Base-by-base conservation (phyloP, 2,329 filamentous ascomycete genomes). In the Fusarium succisae region DNA sequence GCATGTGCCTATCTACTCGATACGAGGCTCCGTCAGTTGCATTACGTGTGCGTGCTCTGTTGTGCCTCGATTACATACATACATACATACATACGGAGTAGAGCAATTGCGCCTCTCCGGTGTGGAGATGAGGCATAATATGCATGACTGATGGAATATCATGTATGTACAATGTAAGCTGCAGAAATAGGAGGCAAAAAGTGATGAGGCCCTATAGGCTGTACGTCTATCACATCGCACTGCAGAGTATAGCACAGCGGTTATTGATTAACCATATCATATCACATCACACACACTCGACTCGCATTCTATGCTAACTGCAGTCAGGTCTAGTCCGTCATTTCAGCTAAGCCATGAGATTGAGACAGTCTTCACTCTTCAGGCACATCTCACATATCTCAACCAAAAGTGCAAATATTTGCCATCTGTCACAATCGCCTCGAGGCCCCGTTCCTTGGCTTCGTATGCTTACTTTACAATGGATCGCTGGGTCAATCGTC, bases 151-250 rank as follows among this genome's bases (percentile, higher is more conserved):
- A 66, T 48, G 26, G 26, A 35, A 55, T 54, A 51, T 28, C 51
- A 9, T 37, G 35, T 37, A 37, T 17, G 35, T 35, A 35, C 30
- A 30, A 53, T 43, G 28, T 48, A 60, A 50, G 37, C 48, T n/a
- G 44, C 55, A 43, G 59, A 43, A 45, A 51, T 37, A 57, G 26
- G 53, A 64, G 57, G 61, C 57, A 32, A 59, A 57, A 68, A 43
- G 63, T 61, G 68, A 72, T 74, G 72, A 74, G 72, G 66, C 75
- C 73, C 51, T 65, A 72, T 55, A 68, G 50, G 26, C 71, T 58
- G 67, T 75, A 76, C 64, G 66, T 63, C 70, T 67, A 38, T 77
- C 75, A 76, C 74, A 73, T 44, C 60, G 53, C 65, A 58, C 63
- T 60, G 60, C 69, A 69, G 62, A 54, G 51, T 44, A 43, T 50